phyloP scores from a whole-genome alignment of 495 filamentous ascomycete species.

The Penicillium parvum region DNA sequence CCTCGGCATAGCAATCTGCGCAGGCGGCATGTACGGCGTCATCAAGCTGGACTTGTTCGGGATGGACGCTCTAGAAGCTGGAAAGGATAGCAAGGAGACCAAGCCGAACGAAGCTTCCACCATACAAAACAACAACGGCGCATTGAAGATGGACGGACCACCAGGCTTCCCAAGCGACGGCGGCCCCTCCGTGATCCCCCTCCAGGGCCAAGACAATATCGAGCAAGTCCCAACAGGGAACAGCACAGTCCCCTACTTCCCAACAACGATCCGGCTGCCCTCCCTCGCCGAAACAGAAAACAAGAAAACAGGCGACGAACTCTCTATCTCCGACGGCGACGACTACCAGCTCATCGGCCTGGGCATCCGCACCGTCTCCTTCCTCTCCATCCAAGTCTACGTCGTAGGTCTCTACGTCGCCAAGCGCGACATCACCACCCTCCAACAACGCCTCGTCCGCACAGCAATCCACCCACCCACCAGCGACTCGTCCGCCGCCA shows the following conservation, averaged over 20 bases:
- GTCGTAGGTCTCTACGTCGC: conserved; percentile 88
- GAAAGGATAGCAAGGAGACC: no score
- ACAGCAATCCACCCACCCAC: conserved; percentile 35
- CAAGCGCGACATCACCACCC: conserved; percentile 61
- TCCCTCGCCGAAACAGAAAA: conserved; percentile 31
- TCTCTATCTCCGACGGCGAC: conserved; percentile 34
- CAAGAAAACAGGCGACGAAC: conserved; percentile 37
- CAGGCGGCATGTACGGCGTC: conserved; percentile 34
- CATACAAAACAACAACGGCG: conserved; percentile 5
- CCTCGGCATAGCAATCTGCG: conserved; percentile 33
- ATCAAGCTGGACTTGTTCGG: conserved; percentile 41
- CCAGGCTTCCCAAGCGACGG: conserved; percentile 30
- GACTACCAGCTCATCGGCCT: conserved; percentile 87
- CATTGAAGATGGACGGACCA: conserved; percentile 40
- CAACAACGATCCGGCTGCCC: conserved; percentile 62
- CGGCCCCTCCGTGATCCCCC: conserved; percentile 35
- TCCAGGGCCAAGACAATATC: conserved; percentile 51
- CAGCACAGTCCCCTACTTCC: conserved; percentile 76
- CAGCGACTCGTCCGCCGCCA: conserved; percentile 41
- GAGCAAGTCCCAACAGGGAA: conserved; percentile 79
- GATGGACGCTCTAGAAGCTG: conserved; percentile 16
- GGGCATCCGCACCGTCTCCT: conserved; percentile 83
- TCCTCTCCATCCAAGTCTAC: conserved; percentile 90
- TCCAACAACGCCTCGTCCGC: conserved; percentile 54
- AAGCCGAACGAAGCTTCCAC: conserved; percentile 5